phyloP scores from a whole-genome alignment of 345 rosid species.

The Jatropha curcas region DNA sequence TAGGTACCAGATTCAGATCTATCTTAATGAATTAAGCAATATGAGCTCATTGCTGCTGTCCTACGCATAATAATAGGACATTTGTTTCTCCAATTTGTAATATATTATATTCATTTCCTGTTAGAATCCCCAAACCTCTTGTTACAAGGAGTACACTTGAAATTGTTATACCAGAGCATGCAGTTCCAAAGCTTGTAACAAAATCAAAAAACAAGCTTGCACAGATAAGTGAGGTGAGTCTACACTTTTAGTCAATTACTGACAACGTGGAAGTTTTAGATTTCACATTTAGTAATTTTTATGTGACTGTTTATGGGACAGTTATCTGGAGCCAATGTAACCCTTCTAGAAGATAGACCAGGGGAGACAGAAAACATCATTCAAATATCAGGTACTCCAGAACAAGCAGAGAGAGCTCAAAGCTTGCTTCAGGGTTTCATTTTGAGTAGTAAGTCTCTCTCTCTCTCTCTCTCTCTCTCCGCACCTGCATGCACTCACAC shows the following conservation, averaged over 20 bases:
- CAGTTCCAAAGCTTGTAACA: conserved; percentile 77
- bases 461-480: neutral
- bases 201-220: conserved; percentile 90
- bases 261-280: neutral
- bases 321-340: conserved; percentile 93
- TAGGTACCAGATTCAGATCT: conserved; percentile 48
- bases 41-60: neutral
- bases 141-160: conserved; percentile 96
- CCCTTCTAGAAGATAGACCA: conserved; percentile 70
- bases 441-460: conserved; percentile 74
- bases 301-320: conserved; percentile 26
- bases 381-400: conserved; percentile 90
- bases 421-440: conserved; percentile 97
- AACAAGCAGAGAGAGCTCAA: conserved; percentile 96
- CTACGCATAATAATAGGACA: neutral
- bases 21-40: neutral
- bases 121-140: conserved; percentile 70
- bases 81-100: neutral
- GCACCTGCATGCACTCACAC: neutral
- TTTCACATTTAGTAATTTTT: neutral
- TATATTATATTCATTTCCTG: conserved; percentile 1
- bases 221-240: conserved; percentile 90
- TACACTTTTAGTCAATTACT: neutral
- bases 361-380: conserved; percentile 70
- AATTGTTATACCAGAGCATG: conserved; percentile 84